Evolutionary conservation across 768 basidiomycete genomes (phyloP).

Genomic region (Mrakia frigida): DNA sequence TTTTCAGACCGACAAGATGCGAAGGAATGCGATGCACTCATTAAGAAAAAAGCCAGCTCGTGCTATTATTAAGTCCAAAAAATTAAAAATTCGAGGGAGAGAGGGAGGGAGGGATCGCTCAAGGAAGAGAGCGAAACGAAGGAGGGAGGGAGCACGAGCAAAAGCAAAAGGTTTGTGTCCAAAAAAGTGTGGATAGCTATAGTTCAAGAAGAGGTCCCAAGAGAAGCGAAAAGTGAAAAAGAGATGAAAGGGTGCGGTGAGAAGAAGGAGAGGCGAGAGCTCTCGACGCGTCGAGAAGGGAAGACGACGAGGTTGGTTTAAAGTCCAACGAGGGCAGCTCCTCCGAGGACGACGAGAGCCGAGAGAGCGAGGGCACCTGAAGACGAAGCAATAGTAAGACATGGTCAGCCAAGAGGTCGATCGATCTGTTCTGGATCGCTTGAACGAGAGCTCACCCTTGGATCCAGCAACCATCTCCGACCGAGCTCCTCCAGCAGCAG

Average conservation of each 20-base stretch:
- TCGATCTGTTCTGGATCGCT: too few species aligned
- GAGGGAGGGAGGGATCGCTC: too few species aligned
- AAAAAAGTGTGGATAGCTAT: not conserved
- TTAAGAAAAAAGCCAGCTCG: too few species aligned
- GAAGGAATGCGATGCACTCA: too few species aligned
- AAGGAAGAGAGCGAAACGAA: too few species aligned
- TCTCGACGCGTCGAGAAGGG: not conserved
- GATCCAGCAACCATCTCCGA: not conserved
- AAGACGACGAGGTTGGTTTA: not conserved
- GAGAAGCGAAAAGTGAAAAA: not conserved
- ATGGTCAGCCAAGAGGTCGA: not conserved
- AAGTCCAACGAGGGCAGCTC: slow-evolving; percentile 12
- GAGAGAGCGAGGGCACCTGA: not conserved
- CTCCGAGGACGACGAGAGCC: slow-evolving; percentile 4
- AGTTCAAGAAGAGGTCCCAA: not conserved
- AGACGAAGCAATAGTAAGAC: not conserved
- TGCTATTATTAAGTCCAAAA: too few species aligned
- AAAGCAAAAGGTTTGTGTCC: not conserved
- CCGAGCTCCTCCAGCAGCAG: not conserved
- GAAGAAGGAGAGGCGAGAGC: not conserved
- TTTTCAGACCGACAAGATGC: too few species aligned
- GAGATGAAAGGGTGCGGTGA: not conserved
- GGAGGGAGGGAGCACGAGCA: not conserved
- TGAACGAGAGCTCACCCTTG: not conserved
- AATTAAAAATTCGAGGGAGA: too few species aligned